Base-by-base conservation (phyloP, 805 yeast species). In the Torulaspora gathmanii region DNA sequence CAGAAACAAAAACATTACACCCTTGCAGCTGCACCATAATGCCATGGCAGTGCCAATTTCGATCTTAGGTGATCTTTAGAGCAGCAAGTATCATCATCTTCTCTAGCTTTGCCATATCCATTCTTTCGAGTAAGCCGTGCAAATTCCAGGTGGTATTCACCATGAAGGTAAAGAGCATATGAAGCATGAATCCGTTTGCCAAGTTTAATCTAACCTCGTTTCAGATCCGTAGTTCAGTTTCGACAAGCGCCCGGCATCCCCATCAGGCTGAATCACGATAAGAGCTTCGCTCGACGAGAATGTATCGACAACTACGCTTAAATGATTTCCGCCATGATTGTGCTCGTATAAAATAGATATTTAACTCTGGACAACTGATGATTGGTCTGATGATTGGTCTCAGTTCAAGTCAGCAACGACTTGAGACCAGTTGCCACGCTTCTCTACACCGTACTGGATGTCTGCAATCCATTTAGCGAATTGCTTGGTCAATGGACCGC, bases 391-490 rank as follows among this genome's bases (percentile, higher is more conserved):
- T 2, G 10, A n/a, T 5, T 5, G 6, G 13, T 23, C 17, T 40
- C 40, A 53, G 36, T 54, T 48, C 43, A 60, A 52, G 34, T 61
- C 63, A 37, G 71, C 67, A 39, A 71, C 66, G 37, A 63, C 65
- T 48, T 58, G 63, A 31, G 70, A 65, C 77, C 77, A 80, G 52
- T 74, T 70, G 50, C 75, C 77, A 66, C 79, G 81, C 58, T 80
- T 81, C 47, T 73, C 83, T 49, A 74, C 79, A 57, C 98, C 99
- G 69, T 93, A 93, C 71, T 91, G 98, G 54, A 91, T 80, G 52
- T 81, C 84, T 51, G 80, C 78, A 58, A 91, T 86, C 98, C 98
- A 91, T 48, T 79, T 70, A 46, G 87, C 84, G 51, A 93, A 75
- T 52, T 79, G 72, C 62, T 78, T 79, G 40, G 98, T 88, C 63